Percentiles rank a stretch among this genome's conserved stretches.
These are phyloP conservation scores for Lentinula detonsa DNA, from an alignment of 768 basidiomycete genomes.

Conservation along the genomic window DNA sequence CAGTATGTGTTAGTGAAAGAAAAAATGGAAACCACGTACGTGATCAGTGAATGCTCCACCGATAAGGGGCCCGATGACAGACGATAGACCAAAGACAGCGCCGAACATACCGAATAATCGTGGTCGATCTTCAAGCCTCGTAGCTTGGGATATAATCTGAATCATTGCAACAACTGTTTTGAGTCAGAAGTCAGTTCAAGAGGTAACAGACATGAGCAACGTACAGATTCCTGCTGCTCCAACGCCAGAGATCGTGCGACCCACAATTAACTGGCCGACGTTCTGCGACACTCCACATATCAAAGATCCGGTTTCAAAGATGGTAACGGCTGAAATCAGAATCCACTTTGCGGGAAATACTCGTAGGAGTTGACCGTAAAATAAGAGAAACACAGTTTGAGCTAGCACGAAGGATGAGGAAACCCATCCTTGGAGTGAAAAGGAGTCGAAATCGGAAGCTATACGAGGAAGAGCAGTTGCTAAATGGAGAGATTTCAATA, in stretches of 20 bases:
- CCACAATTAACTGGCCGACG: constrained; percentile 26
- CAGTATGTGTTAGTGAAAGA: background rate
- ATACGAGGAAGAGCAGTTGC: constrained; percentile 22
- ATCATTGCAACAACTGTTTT: background rate
- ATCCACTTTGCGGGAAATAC: constrained; percentile 26
- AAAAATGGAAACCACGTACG: background rate
- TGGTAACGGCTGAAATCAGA: constrained; percentile 4
- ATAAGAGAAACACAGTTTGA: constrained; percentile 19
- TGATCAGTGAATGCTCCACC: constrained; percentile 22
- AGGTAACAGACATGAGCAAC: background rate
- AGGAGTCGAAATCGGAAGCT: constrained; percentile 11
- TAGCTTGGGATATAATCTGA: constrained; percentile 16
- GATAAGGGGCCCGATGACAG: constrained; percentile 20
- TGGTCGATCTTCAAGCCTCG: constrained; percentile 22
- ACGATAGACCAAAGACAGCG: constrained; percentile 12
- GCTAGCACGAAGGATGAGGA: constrained; percentile 17
- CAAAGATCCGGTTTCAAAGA: constrained; percentile 39
- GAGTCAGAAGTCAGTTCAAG: background rate
- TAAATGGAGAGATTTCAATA: background rate
- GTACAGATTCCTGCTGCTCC: constrained; percentile 29
- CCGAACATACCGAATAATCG: constrained; percentile 32
- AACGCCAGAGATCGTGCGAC: constrained; percentile 34
- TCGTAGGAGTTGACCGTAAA: constrained; percentile 23
- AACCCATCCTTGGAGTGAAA: constrained; percentile 8
- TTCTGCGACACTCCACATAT: constrained; percentile 27